Conservation (phyloP, 805 yeast genomes). For the Pachysolen tannophilus region DNA sequence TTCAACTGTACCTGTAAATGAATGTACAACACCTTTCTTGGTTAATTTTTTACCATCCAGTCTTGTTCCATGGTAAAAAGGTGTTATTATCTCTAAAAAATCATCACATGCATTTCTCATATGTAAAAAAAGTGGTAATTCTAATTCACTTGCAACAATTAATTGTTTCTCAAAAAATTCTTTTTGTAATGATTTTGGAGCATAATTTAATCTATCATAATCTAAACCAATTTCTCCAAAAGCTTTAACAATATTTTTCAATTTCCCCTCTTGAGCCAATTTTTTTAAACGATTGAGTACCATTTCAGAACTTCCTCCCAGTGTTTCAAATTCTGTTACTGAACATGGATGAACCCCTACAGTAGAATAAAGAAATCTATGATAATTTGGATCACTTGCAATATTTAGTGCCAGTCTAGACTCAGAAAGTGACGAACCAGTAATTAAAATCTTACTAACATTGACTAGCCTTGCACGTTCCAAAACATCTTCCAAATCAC, state of each 20-base stretch:
- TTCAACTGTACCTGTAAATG: constrained; percentile 76
- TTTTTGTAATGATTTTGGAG: constrained; percentile 60
- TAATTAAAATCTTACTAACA: constrained; percentile 66
- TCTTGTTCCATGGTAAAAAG: constrained; percentile 43
- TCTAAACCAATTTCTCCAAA: constrained; percentile 96
- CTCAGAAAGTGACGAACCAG: constrained; percentile 75
- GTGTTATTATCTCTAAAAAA: constrained; percentile 55
- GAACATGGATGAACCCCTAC: constrained; percentile 96
- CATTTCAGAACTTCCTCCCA: constrained; percentile 25
- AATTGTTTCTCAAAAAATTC: constrained; percentile 68
- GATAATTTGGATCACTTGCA: constrained; percentile 26
- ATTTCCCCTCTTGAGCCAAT: constrained; percentile 39
- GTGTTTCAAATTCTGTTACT: constrained; percentile 39
- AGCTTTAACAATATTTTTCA: constrained; percentile 55
- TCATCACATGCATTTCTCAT: constrained; percentile 84
- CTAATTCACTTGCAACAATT: constrained; percentile 47
- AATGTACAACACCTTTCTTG: constrained; percentile 81
- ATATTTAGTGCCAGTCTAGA: constrained; percentile 53
- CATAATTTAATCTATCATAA: constrained; percentile 78
- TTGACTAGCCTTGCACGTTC: constrained; percentile 56
- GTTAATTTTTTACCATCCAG: constrained; percentile 18
- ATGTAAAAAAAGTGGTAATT: constrained; percentile 80
- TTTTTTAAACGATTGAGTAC: constrained; percentile 42
- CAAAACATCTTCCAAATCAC: constrained; percentile 60
- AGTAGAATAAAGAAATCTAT: constrained; percentile 43